These are phyloP conservation scores for Bathelium albidoporum DNA, from an alignment of 495 filamentous ascomycete species.

Conservation along the genomic window DNA sequence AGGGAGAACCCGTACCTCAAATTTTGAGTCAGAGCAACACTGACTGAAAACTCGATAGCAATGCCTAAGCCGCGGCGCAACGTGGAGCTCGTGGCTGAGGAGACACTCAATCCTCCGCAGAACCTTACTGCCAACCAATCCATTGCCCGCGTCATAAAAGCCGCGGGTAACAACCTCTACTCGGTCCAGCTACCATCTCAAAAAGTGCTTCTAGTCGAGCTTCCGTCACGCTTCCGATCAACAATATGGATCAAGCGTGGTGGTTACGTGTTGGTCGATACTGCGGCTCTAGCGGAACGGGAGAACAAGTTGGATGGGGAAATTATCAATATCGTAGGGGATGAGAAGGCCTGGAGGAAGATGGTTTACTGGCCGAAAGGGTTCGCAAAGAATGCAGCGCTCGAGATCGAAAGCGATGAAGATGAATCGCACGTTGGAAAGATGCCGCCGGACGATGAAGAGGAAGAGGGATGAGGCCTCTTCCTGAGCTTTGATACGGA, in stretches of 20 bases:
- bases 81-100: slow-evolving; percentile 60
- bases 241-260: slow-evolving; percentile 84
- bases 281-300: slow-evolving; percentile 50
- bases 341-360: slow-evolving; percentile 88
- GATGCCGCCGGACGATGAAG: background rate
- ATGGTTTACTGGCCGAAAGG: slow-evolving; percentile 82
- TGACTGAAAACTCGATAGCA: too few species aligned
- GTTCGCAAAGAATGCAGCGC: slow-evolving; percentile 49
- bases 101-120: slow-evolving; percentile 63
- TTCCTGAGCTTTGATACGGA: too few species aligned
- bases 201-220: slow-evolving; percentile 59
- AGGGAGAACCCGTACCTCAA: too few species aligned
- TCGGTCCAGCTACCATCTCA: slow-evolving; percentile 51
- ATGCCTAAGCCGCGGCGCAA: slow-evolving; percentile 72
- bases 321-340: slow-evolving; percentile 83
- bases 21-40: too few species aligned
- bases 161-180: slow-evolving; percentile 82
- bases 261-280: slow-evolving; percentile 77
- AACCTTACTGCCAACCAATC: slow-evolving; percentile 52
- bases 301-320: slow-evolving; percentile 76
- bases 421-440: background rate
- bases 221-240: slow-evolving; percentile 71
- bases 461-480: background rate
- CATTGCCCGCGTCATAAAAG: slow-evolving; percentile 66
- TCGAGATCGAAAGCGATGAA: background rate